Conservation (phyloP, 164 flowering plant species). For the Cinnamomum chago region DNA sequence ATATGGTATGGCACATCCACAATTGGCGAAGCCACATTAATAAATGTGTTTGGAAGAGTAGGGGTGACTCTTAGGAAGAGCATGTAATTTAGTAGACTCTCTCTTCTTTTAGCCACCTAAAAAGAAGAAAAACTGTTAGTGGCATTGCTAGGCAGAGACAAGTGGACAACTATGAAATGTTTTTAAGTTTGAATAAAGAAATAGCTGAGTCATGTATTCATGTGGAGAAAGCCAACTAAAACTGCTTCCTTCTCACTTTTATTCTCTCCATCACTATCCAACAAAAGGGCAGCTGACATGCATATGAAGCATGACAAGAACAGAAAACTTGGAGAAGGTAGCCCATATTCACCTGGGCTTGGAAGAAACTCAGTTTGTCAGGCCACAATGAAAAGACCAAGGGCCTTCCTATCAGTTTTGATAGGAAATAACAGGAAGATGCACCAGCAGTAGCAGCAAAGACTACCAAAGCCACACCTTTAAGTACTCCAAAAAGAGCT, state of each 20-base stretch:
- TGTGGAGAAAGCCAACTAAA: neutral
- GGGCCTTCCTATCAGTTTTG: conserved; percentile 82
- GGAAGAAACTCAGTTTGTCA: conserved; percentile 76
- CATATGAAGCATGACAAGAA: neutral
- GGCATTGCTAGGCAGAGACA: neutral
- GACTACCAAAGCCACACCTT: conserved; percentile 84
- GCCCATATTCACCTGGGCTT: conserved; percentile 59
- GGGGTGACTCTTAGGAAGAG: conserved; percentile 94
- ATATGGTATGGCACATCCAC: conserved; percentile 89
- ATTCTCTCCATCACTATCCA: neutral
- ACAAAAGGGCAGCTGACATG: neutral
- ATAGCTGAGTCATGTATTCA: neutral
- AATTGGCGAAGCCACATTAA: conserved; percentile 92
- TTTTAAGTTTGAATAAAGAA: neutral
- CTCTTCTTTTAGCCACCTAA: conserved; percentile 83
- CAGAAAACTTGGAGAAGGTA: neutral
- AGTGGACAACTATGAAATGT: neutral
- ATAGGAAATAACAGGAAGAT: conserved; percentile 94
- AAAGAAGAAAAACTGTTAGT: conserved; percentile 2
- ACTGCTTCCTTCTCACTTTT: no score
- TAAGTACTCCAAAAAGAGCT: conserved; percentile 83
- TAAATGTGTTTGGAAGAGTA: conserved; percentile 93
- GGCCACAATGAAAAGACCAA: conserved; percentile 82
- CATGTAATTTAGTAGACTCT: conserved; percentile 80
- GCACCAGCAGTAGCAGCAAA: conserved; percentile 95